Conservation (phyloP, 2,329 filamentous ascomycete genomes). For the Gliomastix tumulicola region DNA sequence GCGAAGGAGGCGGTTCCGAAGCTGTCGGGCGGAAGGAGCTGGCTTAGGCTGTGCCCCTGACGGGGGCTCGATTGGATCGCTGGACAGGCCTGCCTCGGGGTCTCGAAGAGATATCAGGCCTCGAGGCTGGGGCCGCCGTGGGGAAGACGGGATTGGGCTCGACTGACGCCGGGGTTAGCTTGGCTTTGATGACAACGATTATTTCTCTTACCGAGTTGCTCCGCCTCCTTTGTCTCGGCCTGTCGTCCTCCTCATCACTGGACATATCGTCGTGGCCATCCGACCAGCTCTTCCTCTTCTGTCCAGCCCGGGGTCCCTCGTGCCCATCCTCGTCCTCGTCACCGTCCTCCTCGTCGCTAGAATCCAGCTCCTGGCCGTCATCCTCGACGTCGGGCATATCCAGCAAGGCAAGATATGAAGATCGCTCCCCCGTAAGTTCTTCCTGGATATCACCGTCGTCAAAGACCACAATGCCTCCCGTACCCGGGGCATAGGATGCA, state of each 20-base stretch:
- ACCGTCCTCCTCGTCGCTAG: conserved; percentile 47
- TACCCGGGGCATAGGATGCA: conserved; percentile 66
- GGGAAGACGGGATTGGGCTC: conserved; percentile 62
- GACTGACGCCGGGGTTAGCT: conserved; percentile 36
- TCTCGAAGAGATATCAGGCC: conserved; percentile 51
- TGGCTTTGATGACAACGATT: neutral
- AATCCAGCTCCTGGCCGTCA: conserved; percentile 56
- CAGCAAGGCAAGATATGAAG: conserved; percentile 77
- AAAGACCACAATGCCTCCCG: conserved; percentile 86
- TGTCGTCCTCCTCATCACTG: conserved; percentile 66
- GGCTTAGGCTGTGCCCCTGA: conserved; percentile 52
- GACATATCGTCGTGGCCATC: conserved; percentile 63
- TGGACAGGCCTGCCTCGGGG: conserved; percentile 36
- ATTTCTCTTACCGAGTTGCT: conserved; percentile 70
- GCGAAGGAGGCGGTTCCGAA: conserved; percentile 67
- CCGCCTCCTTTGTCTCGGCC: conserved; percentile 71
- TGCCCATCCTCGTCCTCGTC: conserved; percentile 27
- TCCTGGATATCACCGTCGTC: conserved; percentile 95
- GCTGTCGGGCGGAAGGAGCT: conserved; percentile 60
- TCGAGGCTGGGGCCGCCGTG: conserved; percentile 50
- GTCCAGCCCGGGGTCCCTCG: conserved; percentile 35
- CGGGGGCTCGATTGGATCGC: conserved; percentile 44
- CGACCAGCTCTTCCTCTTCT: conserved; percentile 77
- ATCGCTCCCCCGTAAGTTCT: conserved; percentile 64
- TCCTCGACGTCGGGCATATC: conserved; percentile 90